Base-by-base conservation (phyloP, 352 stramenopile genomes). In the Pythium aquatile region DNA sequence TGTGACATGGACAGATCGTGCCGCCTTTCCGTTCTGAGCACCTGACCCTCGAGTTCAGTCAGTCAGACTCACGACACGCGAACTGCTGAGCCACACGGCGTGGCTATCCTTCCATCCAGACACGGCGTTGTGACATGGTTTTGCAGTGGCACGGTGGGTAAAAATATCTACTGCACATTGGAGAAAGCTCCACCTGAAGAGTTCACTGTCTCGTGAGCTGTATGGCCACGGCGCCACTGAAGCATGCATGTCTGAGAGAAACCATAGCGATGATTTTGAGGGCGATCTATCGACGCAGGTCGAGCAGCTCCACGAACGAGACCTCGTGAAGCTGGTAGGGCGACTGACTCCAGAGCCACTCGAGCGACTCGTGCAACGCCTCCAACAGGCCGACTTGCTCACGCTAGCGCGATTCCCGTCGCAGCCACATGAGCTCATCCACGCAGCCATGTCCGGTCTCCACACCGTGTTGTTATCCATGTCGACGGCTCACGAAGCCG, bases 391-490 rank as follows among this genome's bases (percentile, higher is more conserved):
- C 11, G 80, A 91, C 30, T 55, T 91, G 47, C 63, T 56, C 16
- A 76, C 62, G 14, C 68, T 91, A 5, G 74, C 67, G 44, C 71
- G 67, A 24, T 80, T 84, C 39, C 66, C 78, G 13, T 44, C 42
- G 0, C 70, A 86, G 32, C 80, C 80, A 2, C 75, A 87, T 35
- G 52, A 71, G 32, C 59, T 84, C 2, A 62, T 88, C 32, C 68
- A 81, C 33, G 66, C 69, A 5, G 61, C 78, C 5, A 49, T 85
- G 5, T 70, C 69, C 26, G 59, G 63, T 28, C 63, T 77, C 0
- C 78, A 85, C 24, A 79, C 72, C 11, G 35, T 87, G 1, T 49
- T 88, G 26, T 64, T 91, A 0, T 79, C 79, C 16, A 61, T 86
- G 14, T 37, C 77, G 2, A 40, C 62, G 3, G 42, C 62, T 8